These are phyloP conservation scores for Sapria himalayana DNA, from an alignment of 345 rosid species.

Conservation along the genomic window DNA sequence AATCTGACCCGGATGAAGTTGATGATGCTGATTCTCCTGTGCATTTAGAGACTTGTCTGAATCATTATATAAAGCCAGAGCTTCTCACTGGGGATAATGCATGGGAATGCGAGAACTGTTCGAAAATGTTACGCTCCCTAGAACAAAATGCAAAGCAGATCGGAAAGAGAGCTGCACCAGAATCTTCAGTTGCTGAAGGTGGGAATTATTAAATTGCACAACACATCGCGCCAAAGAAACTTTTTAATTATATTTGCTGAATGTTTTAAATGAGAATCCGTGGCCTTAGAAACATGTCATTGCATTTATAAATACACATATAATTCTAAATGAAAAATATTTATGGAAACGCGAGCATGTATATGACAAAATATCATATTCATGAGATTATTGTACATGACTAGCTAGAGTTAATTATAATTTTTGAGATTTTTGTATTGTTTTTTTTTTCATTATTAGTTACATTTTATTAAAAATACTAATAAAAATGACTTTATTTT, in stretches of 20 bases:
- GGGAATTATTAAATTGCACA: constrained; percentile 11
- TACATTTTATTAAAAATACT: no score
- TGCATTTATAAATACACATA: no score
- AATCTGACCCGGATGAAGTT: constrained; percentile 88
- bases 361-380: no score
- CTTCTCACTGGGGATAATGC: constrained; percentile 77
- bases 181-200: constrained; percentile 12
- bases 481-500: no score
- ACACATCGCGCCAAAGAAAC: constrained; percentile 7
- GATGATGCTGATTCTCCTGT: constrained; percentile 72
- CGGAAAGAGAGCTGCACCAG: constrained; percentile 11
- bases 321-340: no score
- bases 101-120: constrained; percentile 90
- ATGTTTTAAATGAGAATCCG: constrained; percentile 10
- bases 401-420: no score
- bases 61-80: constrained; percentile 67
- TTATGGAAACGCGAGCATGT: no score
- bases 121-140: constrained; percentile 24
- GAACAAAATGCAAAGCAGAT: constrained; percentile 21
- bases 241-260: constrained; percentile 6
- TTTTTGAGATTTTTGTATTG: no score
- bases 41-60: constrained; percentile 79
- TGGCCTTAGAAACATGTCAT: constrained; percentile 18
- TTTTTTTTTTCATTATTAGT: no score
- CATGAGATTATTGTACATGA: no score